These are phyloP conservation scores for Tuctoria greenei DNA, from an alignment of 176 grass and related monocot species.

Conservation along the genomic window DNA sequence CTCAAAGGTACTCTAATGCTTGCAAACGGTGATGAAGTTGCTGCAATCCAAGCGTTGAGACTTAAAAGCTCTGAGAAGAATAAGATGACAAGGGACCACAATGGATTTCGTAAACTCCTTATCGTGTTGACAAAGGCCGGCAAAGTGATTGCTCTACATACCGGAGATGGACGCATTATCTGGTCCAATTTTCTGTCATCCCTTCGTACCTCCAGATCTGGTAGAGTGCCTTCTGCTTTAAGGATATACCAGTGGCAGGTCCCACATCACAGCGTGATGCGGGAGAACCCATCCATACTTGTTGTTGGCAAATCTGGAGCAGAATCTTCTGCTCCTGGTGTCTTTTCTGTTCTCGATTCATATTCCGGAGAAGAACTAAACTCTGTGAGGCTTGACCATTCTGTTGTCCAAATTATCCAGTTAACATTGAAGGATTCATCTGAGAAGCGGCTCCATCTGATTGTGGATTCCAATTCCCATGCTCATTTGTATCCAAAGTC, in stretches of 20 bases:
- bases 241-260: conserved; percentile 85
- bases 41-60: conserved; percentile 83
- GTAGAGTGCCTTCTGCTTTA: conserved; percentile 55
- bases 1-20: conserved; percentile 97
- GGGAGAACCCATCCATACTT: conserved; percentile 84
- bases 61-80: conserved; percentile 91
- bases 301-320: conserved; percentile 76
- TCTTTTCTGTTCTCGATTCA: conserved; percentile 82
- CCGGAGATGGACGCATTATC: conserved; percentile 90
- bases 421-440: conserved; percentile 77
- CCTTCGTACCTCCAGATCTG: conserved; percentile 54
- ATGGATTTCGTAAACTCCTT: conserved; percentile 89
- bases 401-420: conserved; percentile 64
- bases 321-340: conserved; percentile 51
- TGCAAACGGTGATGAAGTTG: conserved; percentile 76
- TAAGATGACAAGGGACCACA: conserved; percentile 97
- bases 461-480: conserved; percentile 50
- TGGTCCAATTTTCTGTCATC: conserved; percentile 77
- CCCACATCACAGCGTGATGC: conserved; percentile 71
- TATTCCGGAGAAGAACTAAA: conserved; percentile 82
- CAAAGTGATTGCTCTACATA: conserved; percentile 88
- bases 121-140: conserved; percentile 86
- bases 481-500: conserved; percentile 57
- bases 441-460: conserved; percentile 54
- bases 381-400: conserved; percentile 64